These are phyloP conservation scores for Lactarius hengduanensis DNA, from an alignment of 768 basidiomycete species.

Conservation along the genomic window DNA sequence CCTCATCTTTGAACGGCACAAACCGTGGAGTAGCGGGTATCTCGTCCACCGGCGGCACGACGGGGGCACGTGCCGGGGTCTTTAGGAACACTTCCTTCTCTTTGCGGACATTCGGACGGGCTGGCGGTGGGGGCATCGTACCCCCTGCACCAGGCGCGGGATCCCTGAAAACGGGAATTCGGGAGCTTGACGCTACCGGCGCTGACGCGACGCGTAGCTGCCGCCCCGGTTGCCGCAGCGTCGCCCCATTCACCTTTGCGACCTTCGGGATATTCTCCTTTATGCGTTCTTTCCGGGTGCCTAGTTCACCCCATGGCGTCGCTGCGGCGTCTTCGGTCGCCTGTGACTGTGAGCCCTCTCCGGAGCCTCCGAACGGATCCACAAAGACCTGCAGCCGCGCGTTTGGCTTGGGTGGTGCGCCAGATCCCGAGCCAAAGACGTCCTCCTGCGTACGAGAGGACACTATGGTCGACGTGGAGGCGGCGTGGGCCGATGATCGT, in stretches of 20 bases:
- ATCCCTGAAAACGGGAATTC: conserved; percentile 66
- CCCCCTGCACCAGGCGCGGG: conserved; percentile 42
- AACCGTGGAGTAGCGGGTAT: conserved; percentile 56
- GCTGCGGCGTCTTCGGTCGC: conserved; percentile 36
- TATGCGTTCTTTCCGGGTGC: conserved; percentile 71
- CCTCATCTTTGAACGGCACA: conserved; percentile 73
- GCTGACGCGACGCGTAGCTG: conserved; percentile 51
- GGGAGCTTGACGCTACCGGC: conserved; percentile 44
- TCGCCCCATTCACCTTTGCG: conserved; percentile 66
- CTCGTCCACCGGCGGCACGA: conserved; percentile 34
- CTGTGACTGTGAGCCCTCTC: conserved; percentile 47
- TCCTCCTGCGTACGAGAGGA: conserved; percentile 32
- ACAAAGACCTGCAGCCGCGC: conserved; percentile 66
- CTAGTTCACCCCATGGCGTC: conserved; percentile 68
- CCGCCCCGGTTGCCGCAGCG: conserved; percentile 59
- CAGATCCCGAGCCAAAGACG: conserved; percentile 31
- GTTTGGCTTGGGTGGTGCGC: conserved; percentile 46
- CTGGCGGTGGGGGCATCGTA: conserved; percentile 35
- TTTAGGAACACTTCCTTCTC: conserved; percentile 36
- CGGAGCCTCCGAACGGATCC: conserved; percentile 61
- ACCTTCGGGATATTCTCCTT: conserved; percentile 78
- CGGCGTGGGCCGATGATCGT: conserved; percentile 29
- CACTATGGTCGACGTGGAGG: conserved; percentile 32
- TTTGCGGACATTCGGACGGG: conserved; percentile 37
- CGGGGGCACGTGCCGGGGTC: conserved; percentile 35